A percentile compares a stretch with the other conserved stretches of the same genome.
These are phyloP conservation scores for Vanderwaltozyma polyspora DNA, from an alignment of 805 yeast genomes.

Conservation along the genomic window DNA sequence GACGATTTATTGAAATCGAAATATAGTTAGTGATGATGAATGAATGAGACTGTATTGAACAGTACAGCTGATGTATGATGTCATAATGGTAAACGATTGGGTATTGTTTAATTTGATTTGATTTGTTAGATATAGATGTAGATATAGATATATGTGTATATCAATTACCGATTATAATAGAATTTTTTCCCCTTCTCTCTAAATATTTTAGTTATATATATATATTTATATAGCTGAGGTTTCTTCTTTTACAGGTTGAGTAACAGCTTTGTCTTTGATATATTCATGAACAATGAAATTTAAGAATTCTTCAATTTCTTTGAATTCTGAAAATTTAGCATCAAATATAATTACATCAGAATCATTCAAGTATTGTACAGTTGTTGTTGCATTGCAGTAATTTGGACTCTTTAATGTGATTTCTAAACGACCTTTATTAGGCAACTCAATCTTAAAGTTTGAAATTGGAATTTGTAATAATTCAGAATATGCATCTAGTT, in stretches of 20 bases:
- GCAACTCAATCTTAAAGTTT: slow-evolving; percentile 9
- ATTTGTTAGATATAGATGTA: not conserved
- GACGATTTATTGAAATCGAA: too few relatives aligned
- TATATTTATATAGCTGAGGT: too few relatives aligned
- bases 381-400: slow-evolving; percentile 23
- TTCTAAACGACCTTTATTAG: slow-evolving; percentile 7
- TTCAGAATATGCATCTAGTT: slow-evolving; percentile 16
- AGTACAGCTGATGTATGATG: too few relatives aligned
- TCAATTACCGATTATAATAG: not conserved
- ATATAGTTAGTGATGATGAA: too few relatives aligned
- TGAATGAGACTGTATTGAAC: too few relatives aligned
- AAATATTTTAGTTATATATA: too few relatives aligned
- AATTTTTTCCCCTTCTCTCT: not conserved
- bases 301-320: slow-evolving; percentile 26
- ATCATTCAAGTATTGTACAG: slow-evolving; percentile 10
- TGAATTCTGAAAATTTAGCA: slow-evolving; percentile 24
- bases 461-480: slow-evolving; percentile 16
- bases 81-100: too few relatives aligned
- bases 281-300: slow-evolving; percentile 24
- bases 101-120: too few relatives aligned
- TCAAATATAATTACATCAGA: slow-evolving; percentile 10
- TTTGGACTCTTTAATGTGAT: slow-evolving; percentile 21
- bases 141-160: too few relatives aligned
- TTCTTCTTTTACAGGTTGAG: not conserved
- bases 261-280: slow-evolving; percentile 5